Percentiles rank a stretch among this genome's conserved stretches.
Conservation (phyloP, 306 rosid genomes). For the Ochetophila trinervis region DNA sequence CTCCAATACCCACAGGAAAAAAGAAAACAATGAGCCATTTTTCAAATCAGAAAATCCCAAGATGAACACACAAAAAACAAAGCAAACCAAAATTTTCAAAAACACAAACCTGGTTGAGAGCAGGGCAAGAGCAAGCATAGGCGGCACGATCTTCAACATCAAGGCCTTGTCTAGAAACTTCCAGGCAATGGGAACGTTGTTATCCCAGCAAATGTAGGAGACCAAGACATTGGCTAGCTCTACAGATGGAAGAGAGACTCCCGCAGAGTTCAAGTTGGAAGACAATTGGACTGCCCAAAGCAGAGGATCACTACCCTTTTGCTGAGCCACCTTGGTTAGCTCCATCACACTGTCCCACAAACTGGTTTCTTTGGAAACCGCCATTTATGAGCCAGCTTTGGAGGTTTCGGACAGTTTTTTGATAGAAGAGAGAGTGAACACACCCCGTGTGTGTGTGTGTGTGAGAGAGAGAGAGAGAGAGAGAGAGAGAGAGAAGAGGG, state of each 20-base stretch:
- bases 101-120: constrained; percentile 61
- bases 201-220: constrained; percentile 88
- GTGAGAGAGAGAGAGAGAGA: too few species aligned
- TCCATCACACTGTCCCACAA: constrained; percentile 59
- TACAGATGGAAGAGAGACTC: constrained; percentile 68
- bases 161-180: constrained; percentile 90
- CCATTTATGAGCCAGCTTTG: constrained; percentile 42
- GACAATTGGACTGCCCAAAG: constrained; percentile 78
- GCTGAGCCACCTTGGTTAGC: constrained; percentile 72
- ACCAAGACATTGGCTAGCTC: constrained; percentile 73
- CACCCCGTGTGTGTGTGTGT: neutral
- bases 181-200: constrained; percentile 85
- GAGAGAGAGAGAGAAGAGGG: too few species aligned
- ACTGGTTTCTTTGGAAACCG: constrained; percentile 24
- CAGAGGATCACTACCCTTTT: constrained; percentile 74
- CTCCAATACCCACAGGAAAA: constrained; percentile 7
- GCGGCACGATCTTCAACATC: constrained; percentile 64
- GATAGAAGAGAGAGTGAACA: neutral
- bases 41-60: neutral
- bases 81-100: neutral
- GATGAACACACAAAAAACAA: neutral
- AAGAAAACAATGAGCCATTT: neutral
- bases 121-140: constrained; percentile 78
- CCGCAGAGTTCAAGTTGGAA: constrained; percentile 65
- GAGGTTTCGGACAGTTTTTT: neutral